These are phyloP conservation scores for Rhizopus arrhizus DNA, from an alignment of 371 early-diverging fungal species.

Conservation along the genomic window DNA sequence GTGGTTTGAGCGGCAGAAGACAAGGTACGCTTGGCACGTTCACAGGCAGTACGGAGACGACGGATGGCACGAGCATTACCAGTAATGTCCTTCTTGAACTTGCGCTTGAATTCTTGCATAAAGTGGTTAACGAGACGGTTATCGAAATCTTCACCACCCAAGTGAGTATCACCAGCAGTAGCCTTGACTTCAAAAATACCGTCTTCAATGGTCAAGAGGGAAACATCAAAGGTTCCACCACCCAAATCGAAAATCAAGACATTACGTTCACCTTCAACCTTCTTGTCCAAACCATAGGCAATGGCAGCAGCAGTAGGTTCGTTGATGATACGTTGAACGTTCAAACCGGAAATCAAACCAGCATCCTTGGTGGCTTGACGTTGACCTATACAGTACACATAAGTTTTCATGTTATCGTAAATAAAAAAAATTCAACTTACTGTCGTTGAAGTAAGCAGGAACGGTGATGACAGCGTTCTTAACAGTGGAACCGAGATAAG, in stretches of 20 bases:
- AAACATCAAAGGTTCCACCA: constrained; percentile 97
- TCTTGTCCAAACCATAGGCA: constrained; percentile 90
- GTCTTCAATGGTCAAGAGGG: constrained; percentile 87
- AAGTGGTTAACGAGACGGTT: constrained; percentile 83
- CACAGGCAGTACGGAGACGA: constrained; percentile 93
- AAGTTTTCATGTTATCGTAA: neutral
- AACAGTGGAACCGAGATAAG: constrained; percentile 79
- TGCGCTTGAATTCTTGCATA: constrained; percentile 86
- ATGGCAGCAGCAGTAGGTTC: constrained; percentile 97
- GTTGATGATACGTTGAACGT: constrained; percentile 89
- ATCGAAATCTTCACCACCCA: constrained; percentile 99
- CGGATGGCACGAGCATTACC: constrained; percentile 88
- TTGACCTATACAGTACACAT: constrained; percentile 66
- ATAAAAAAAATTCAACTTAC: constrained; percentile 16
- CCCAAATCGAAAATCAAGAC: constrained; percentile 95
- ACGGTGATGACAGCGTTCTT: constrained; percentile 94
- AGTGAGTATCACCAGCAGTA: constrained; percentile 95
- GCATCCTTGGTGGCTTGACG: constrained; percentile 89
- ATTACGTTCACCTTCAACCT: constrained; percentile 76
- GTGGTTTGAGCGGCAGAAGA: constrained; percentile 84
- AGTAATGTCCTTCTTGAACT: constrained; percentile 78
- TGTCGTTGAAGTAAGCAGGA: constrained; percentile 84
- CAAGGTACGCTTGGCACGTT: constrained; percentile 97
- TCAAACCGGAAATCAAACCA: constrained; percentile 79
- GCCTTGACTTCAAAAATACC: constrained; percentile 95